Evolutionary conservation across 1,284 basidiomycete species (phyloP).

Genomic region (Apiotrichum mycotoxinovorans): DNA sequence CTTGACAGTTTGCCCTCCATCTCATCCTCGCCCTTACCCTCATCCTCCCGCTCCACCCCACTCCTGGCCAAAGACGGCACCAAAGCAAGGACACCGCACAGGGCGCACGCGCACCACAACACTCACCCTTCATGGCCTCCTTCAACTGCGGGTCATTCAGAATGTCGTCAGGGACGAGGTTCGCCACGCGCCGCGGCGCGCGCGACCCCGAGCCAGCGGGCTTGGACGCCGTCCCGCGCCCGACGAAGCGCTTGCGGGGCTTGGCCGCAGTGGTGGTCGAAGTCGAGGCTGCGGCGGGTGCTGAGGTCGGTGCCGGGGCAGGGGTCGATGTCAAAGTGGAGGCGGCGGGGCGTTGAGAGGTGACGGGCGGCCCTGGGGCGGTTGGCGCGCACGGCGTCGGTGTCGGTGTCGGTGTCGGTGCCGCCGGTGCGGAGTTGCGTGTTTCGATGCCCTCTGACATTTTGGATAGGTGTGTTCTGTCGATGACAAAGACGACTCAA

Average conservation of each 20-base stretch:
- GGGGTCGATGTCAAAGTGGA: background rate
- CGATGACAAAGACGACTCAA: background rate
- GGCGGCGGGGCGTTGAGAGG: conserved; percentile 18
- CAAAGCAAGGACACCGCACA: no score
- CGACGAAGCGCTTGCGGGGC: conserved; percentile 45
- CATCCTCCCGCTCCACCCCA: no score
- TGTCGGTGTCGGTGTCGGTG: no score
- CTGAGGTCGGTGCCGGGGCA: background rate
- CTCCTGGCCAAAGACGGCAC: no score
- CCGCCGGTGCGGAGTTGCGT: no score
- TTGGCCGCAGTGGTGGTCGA: background rate
- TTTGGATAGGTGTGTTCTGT: background rate
- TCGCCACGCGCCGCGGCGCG: conserved; percentile 39
- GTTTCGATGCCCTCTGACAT: conserved; percentile 32
- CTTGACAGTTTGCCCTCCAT: no score
- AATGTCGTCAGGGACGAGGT: conserved; percentile 51
- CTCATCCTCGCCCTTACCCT: no score
- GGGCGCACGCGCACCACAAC: background rate
- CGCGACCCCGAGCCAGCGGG: conserved; percentile 19
- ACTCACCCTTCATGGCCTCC: conserved; percentile 46
- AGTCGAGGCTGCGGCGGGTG: conserved; percentile 15
- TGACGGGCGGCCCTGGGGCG: background rate
- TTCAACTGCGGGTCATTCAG: conserved; percentile 47
- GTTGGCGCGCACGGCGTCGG: no score
- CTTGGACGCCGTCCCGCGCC: conserved; percentile 25